Evolutionary conservation across 306 rosid species (phyloP).

Genomic region (Delonix regia): DNA sequence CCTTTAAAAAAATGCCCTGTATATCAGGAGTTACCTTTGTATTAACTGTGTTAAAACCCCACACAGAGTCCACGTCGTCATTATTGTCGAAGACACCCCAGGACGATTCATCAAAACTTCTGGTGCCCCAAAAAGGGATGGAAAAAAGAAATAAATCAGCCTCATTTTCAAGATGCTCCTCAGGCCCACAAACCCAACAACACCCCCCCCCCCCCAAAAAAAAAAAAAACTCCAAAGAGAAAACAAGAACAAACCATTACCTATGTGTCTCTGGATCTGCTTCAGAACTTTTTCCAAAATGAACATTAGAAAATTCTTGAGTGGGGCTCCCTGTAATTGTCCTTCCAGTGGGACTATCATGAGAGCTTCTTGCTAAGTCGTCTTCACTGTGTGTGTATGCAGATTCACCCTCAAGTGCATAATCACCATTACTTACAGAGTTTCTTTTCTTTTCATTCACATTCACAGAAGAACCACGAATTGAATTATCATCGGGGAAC

Average conservation of each 20-base stretch:
- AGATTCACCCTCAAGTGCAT: conserved; percentile 66
- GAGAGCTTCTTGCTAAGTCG: conserved; percentile 70
- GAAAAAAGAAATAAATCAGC: neutral
- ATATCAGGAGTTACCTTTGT: conserved; percentile 60
- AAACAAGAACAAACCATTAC: conserved; percentile 37
- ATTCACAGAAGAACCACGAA: conserved; percentile 52
- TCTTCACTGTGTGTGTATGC: conserved; percentile 67
- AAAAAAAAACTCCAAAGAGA: neutral
- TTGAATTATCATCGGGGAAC: conserved; percentile 56
- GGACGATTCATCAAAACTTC: conserved; percentile 81
- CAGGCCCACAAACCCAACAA: neutral
- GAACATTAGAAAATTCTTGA: conserved; percentile 56
- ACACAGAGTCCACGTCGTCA: conserved; percentile 84
- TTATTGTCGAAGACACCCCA: conserved; percentile 93
- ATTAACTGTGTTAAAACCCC: conserved; percentile 74
- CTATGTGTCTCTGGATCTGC: conserved; percentile 73
- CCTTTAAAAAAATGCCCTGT: conserved; percentile 19
- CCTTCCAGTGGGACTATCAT: conserved; percentile 69
- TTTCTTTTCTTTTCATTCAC: conserved; percentile 54
- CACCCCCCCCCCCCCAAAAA: neutral
- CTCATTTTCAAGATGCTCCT: neutral
- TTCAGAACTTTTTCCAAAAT: conserved; percentile 59
- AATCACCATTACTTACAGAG: conserved; percentile 48
- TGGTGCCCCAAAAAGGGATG: conserved; percentile 38
- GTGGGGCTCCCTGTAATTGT: conserved; percentile 67